These are phyloP conservation scores for Dipodascopsis tothii DNA, from an alignment of 805 yeast genomes.

Conservation along the genomic window DNA sequence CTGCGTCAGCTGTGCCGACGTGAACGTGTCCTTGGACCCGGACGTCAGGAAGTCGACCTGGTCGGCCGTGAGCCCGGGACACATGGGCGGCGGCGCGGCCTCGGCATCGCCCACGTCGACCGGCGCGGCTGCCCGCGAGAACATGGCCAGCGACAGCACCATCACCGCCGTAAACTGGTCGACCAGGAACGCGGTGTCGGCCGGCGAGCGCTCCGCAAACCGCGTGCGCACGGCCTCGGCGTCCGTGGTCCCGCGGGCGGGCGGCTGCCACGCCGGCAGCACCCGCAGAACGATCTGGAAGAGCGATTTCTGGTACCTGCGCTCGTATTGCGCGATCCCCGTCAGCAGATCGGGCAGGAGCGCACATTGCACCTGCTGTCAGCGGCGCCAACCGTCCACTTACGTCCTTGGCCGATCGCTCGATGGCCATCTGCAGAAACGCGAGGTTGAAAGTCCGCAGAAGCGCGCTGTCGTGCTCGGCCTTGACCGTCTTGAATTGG, in stretches of 20 bases:
- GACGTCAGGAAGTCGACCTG: constrained; percentile 59
- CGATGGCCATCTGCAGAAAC: constrained; percentile 61
- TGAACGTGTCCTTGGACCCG: constrained; percentile 59
- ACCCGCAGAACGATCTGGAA: constrained; percentile 55
- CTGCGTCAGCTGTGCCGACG: constrained; percentile 39
- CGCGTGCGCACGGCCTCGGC: constrained; percentile 33
- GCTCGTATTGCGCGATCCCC: constrained; percentile 39
- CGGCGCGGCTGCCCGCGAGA: constrained; percentile 1
- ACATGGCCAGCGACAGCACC: constrained; percentile 43
- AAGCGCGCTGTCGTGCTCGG: constrained; percentile 20
- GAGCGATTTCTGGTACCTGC: constrained; percentile 45
- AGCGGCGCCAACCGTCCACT: no score
- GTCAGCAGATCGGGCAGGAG: constrained; percentile 44
- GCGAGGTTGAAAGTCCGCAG: constrained; percentile 34
- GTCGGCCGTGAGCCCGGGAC: constrained; percentile 56
- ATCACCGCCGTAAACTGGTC: constrained; percentile 49
- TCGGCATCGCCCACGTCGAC: background rate
- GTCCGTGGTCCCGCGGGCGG: constrained; percentile 42
- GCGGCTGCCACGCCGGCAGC: constrained; percentile 42
- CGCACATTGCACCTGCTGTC: no score
- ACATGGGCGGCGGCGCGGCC: constrained; percentile 24
- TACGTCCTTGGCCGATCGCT: constrained; percentile 39
- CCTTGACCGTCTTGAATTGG: constrained; percentile 55
- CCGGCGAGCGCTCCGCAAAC: constrained; percentile 33
- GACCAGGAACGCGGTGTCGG: constrained; percentile 43